These are phyloP conservation scores for Jaltomata sinuosa DNA, from an alignment of 257 asterid species.

Conservation along the genomic window DNA sequence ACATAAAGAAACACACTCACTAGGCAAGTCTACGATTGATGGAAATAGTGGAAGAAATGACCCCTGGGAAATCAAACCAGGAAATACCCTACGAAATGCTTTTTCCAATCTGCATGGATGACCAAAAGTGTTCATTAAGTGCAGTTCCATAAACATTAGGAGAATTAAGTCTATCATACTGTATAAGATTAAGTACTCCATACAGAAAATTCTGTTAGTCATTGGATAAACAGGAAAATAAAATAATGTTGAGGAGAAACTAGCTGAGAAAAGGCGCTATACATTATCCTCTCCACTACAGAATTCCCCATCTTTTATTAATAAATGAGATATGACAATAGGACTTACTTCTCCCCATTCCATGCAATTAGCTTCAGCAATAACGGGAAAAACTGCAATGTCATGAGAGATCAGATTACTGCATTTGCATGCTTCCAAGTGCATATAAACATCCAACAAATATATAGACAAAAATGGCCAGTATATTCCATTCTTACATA, in stretches of 20 bases:
- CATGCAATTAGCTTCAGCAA: constrained; percentile 90
- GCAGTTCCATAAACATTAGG: neutral
- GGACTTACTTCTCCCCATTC: constrained; percentile 88
- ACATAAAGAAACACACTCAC: constrained; percentile 32
- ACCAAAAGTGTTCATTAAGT: neutral
- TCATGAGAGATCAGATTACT: constrained; percentile 18
- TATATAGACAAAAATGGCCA: neutral
- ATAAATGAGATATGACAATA: neutral
- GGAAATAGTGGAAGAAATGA: constrained; percentile 78
- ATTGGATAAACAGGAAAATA: neutral
- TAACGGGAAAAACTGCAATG: constrained; percentile 84
- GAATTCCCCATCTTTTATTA: neutral
- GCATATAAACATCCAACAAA: neutral
- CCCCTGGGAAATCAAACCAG: constrained; percentile 69
- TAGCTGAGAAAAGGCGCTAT: neutral
- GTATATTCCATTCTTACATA: neutral
- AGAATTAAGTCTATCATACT: neutral
- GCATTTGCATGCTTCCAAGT: neutral
- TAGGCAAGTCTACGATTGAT: constrained; percentile 70
- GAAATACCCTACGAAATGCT: constrained; percentile 39
- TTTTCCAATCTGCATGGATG: constrained; percentile 50
- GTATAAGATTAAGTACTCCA: neutral
- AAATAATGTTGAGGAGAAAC: neutral
- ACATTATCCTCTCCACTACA: neutral
- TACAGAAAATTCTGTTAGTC: neutral